Evolutionary conservation across 2,329 filamentous ascomycete genomes (phyloP).

Genomic region (Aspergillus tamarii): DNA sequence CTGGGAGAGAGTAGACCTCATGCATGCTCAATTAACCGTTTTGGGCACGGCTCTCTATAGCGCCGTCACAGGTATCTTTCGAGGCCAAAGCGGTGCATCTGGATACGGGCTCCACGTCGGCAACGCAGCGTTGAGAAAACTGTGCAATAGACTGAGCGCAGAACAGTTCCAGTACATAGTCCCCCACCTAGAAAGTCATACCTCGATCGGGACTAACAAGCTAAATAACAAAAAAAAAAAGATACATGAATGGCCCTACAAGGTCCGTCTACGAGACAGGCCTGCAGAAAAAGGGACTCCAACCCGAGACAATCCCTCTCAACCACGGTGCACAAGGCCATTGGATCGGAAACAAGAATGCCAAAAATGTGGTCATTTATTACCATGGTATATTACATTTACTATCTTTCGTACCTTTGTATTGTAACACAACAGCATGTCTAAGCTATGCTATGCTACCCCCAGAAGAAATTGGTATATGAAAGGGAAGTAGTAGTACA

Average conservation of each 20-base stretch:
- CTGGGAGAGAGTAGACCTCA: slow-evolving; percentile 38
- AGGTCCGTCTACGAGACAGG: slow-evolving; percentile 28
- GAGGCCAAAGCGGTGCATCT: slow-evolving; percentile 40
- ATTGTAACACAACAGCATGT: neutral
- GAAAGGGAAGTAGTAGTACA: neutral
- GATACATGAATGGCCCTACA: slow-evolving; percentile 30
- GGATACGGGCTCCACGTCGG: slow-evolving; percentile 40
- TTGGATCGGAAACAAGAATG: slow-evolving; percentile 45
- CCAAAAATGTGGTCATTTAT: slow-evolving; percentile 44
- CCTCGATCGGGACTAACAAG: neutral
- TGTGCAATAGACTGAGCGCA: slow-evolving; percentile 25
- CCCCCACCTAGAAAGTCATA: neutral
- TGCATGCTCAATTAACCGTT: slow-evolving; percentile 31
- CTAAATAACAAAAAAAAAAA: slow-evolving; percentile 11
- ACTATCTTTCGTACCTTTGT: neutral
- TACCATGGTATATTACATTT: slow-evolving; percentile 36
- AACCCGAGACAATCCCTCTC: slow-evolving; percentile 35
- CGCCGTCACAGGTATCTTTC: slow-evolving; percentile 42
- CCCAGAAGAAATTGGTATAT: neutral
- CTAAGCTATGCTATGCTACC: neutral
- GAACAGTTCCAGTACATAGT: slow-evolving; percentile 38
- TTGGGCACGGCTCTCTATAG: slow-evolving; percentile 31
- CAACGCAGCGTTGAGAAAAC: slow-evolving; percentile 35
- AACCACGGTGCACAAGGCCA: slow-evolving; percentile 37
- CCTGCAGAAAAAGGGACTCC: slow-evolving; percentile 30